A percentile compares a stretch with the other conserved stretches of the same genome.
Conservation (phyloP, 2,329 filamentous ascomycete species). For the Pochonia chlamydosporia region DNA sequence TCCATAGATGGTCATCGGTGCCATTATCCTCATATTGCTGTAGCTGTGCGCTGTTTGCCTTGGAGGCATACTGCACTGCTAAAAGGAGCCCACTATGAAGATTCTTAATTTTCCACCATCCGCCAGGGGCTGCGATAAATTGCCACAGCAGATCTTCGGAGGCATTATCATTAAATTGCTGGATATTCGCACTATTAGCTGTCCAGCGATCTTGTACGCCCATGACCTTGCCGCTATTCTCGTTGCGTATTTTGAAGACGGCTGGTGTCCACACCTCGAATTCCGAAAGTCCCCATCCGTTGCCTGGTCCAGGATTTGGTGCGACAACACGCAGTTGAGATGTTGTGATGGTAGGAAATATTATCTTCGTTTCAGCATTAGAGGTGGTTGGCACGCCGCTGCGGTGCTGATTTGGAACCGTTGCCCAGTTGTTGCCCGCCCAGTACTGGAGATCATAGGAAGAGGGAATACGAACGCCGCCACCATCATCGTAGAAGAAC, state of each 20-base stretch:
- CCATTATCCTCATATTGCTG: slow-evolving; percentile 7
- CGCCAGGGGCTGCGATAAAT: slow-evolving; percentile 5
- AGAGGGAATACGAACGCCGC: slow-evolving; percentile 19
- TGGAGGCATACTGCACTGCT: slow-evolving; percentile 4
- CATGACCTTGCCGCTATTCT: slow-evolving; percentile 13
- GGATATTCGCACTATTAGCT: slow-evolving; percentile 1
- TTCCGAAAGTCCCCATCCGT: slow-evolving; percentile 23
- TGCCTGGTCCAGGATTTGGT: slow-evolving; percentile 21
- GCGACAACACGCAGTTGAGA: slow-evolving; percentile 20
- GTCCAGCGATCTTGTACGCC: slow-evolving; percentile 5
- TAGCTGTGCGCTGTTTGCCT: slow-evolving; percentile 8
- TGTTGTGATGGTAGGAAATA: slow-evolving; percentile 19
- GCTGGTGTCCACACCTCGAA: slow-evolving; percentile 25
- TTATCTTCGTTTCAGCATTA: slow-evolving; percentile 22
- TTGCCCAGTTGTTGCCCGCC: slow-evolving; percentile 4
- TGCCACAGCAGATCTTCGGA: slow-evolving; percentile 11
- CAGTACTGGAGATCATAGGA: slow-evolving; percentile 13
- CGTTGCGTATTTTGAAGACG: slow-evolving; percentile 12
- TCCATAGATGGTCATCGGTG: slow-evolving; percentile 9
- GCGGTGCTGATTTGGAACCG: neutral
- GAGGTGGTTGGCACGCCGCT: slow-evolving; percentile 9
- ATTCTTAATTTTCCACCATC: slow-evolving; percentile 12
- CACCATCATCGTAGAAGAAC: slow-evolving; percentile 24
- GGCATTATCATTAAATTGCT: slow-evolving; percentile 11
- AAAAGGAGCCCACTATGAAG: slow-evolving; percentile 10